Evolutionary conservation across 1,284 basidiomycete genomes (phyloP), one percentile per base, ranked within the genome.

Genomic region (Schizophyllum amplum): DNA sequence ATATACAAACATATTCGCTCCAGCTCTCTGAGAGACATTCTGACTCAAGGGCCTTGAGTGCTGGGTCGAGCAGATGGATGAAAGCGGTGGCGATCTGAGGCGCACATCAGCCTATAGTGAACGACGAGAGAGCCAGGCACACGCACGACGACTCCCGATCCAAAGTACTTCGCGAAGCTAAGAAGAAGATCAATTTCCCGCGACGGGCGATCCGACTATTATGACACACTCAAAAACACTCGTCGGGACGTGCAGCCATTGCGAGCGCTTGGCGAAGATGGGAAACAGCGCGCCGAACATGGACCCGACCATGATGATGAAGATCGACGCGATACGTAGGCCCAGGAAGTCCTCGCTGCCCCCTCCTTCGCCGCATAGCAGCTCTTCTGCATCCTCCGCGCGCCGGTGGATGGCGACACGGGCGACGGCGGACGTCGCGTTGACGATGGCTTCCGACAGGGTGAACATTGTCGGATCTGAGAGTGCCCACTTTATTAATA

Each of bases 121-220:
- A 42, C 69, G 61, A 66, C 48, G 49, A 7, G 63, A 57, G 57
- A 24, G 15, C 22, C 5, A 27, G 51, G 13, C 48, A 49, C n/a
- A 75, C 82, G 61, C 59, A 89, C 87, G 67, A 95, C 94, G 61
- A 95, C 90, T 24, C 92, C 92, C 6, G 92, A 94, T 50, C 96
- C 96, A 72, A 98, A 98, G 73, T 90, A 98, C 71, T 96, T 97
- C 33, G 90, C 88, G 68, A 96, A 94, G 42, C 87, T 88, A 23
- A 42, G 51, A 50, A 26, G n/a, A n/a, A n/a, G n/a, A n/a, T n/a
- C n/a, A n/a, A n/a, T n/a, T n/a, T n/a, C n/a, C n/a, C 21, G 2
- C 24, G 13, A 50, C 13, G n/a, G n/a, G n/a, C n/a, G n/a, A n/a
- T n/a, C n/a, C n/a, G n/a, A n/a, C n/a, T n/a, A n/a, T n/a, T n/a